Evolutionary conservation across 257 asterid genomes (phyloP), one percentile per base, ranked within the genome.

Genomic region (Datura wrightii): DNA sequence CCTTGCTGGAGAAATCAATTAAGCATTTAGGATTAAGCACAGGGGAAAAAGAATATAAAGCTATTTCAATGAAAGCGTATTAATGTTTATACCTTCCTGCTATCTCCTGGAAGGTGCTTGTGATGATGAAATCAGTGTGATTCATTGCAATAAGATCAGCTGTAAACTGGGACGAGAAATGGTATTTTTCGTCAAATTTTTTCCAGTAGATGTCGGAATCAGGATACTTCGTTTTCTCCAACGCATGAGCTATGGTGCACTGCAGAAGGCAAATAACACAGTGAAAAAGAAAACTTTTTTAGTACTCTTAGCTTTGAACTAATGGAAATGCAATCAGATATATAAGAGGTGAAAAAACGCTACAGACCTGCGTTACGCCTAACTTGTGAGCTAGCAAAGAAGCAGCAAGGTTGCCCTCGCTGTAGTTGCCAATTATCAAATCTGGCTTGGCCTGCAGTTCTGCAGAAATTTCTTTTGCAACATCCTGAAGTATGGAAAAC

Each of bases 91-190:
- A 96, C 99, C 94, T 95, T 91, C 98, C 99, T 6, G 99, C 99
- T 69, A 95, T 97, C 85, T 97, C 99, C 71, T 94, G 99, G 91
- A 97, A 95, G 4, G 98, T 97, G 90, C 98, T 97, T 8, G 99
- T 95, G 90, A 97, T 97, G 88, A 97, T 97, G 93, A 97, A 95
- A 83, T 97, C 99, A 0, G 98, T 97, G 80, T 97, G 99, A 85
- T 97, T 95, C 99, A 97, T 97, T 7, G 99, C 99, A 44, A 93
- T 94, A 1, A 97, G 92, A 92, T 97, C 99, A 3, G 97, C 99
- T 0, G 98, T 97, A 76, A 97, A 97, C 90, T 97, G 99, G 90
- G 97, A 90, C 1, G 99, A 95, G 88, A 95, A 97, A 87, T 95
- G 99, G 85, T 97, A 95, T 90, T 97, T 97, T 4, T 95, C 97